A percentile compares a stretch with the other conserved stretches of the same genome.
Evolutionary conservation across 495 filamentous ascomycete genomes (phyloP).

Genomic region (Endocarpon pusillum): DNA sequence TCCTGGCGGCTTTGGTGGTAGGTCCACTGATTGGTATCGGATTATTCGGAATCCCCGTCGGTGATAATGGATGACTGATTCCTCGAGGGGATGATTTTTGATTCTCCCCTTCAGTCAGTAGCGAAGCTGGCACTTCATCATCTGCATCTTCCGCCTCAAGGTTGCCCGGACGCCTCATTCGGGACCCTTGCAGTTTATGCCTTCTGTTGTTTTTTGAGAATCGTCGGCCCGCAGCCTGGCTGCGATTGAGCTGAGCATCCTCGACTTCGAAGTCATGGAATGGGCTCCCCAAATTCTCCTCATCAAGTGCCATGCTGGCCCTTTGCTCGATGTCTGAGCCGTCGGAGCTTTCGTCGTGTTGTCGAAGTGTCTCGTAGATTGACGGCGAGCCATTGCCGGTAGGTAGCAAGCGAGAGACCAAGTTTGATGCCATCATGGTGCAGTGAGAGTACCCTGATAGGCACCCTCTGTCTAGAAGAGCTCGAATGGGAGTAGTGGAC

Average conservation of each 20-base stretch:
- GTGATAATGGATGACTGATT: too few species aligned
- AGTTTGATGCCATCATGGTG: slow-evolving; percentile 64
- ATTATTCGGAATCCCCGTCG: too few species aligned
- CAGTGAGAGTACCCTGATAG: too few species aligned
- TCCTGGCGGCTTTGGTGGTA: slow-evolving; percentile 32
- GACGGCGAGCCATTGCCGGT: slow-evolving; percentile 40
- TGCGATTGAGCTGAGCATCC: slow-evolving; percentile 22
- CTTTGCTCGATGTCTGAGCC: slow-evolving; percentile 47
- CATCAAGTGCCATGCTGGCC: slow-evolving; percentile 49
- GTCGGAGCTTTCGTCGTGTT: slow-evolving; percentile 41
- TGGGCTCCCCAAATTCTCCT: slow-evolving; percentile 44
- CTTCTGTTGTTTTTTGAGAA: slow-evolving; percentile 5
- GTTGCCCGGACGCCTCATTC: slow-evolving; percentile 9
- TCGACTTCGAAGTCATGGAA: slow-evolving; percentile 60
- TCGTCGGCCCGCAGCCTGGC: neutral
- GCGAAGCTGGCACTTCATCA: slow-evolving; percentile 80
- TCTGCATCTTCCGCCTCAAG: slow-evolving; percentile 54
- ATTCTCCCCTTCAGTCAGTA: slow-evolving; percentile 56
- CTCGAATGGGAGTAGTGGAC: too few species aligned
- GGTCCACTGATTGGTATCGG: slow-evolving; percentile 31
- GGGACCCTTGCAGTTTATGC: neutral
- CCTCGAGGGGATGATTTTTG: too few species aligned
- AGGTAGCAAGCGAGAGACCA: slow-evolving; percentile 58
- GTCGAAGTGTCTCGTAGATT: slow-evolving; percentile 53
- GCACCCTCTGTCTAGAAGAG: too few species aligned